phyloP scores from a whole-genome alignment of 192 early-diverging fungal species.

The Coemansia nantahalensis region DNA sequence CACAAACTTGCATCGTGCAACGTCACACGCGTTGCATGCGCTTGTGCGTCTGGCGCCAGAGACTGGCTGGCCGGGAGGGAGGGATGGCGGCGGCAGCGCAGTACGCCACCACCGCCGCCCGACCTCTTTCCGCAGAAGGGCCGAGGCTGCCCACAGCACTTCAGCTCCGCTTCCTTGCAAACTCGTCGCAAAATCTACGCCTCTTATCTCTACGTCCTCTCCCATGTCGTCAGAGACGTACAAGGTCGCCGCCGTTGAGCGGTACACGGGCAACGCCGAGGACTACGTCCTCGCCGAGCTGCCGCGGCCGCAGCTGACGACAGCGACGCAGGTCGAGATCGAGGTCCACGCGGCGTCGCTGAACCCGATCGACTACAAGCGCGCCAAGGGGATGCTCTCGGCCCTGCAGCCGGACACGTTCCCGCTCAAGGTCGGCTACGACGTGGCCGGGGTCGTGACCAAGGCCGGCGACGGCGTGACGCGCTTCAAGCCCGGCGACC shows the following conservation, averaged over 20 bases:
- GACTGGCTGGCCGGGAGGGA: no score
- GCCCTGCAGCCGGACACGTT: conserved; percentile 25
- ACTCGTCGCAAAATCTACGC: no score
- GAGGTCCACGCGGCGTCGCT: conserved; percentile 53
- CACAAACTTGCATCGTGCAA: no score
- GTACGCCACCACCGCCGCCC: no score
- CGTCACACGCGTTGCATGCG: no score
- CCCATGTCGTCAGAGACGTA: conserved; percentile 16
- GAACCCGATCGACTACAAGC: conserved; percentile 59
- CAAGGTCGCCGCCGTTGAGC: conserved; percentile 12
- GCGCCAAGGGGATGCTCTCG: conserved; percentile 42
- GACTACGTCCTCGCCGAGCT: conserved; percentile 15
- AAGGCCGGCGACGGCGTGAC: conserved; percentile 30
- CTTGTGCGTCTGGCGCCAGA: no score
- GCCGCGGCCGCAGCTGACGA: neutral
- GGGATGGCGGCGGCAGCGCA: no score
- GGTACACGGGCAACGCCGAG: conserved; percentile 17
- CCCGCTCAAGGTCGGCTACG: conserved; percentile 55
- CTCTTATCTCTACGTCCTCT: no score
- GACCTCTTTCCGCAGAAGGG: no score
- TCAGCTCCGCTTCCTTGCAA: no score
- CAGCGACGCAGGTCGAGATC: conserved; percentile 25
- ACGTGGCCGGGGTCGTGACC: conserved; percentile 54
- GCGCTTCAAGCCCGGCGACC: conserved; percentile 52
- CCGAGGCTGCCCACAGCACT: no score